Evolutionary conservation across 1,284 basidiomycete species (phyloP), one percentile per base, ranked within the genome.

Genomic region (Mycena sp.): DNA sequence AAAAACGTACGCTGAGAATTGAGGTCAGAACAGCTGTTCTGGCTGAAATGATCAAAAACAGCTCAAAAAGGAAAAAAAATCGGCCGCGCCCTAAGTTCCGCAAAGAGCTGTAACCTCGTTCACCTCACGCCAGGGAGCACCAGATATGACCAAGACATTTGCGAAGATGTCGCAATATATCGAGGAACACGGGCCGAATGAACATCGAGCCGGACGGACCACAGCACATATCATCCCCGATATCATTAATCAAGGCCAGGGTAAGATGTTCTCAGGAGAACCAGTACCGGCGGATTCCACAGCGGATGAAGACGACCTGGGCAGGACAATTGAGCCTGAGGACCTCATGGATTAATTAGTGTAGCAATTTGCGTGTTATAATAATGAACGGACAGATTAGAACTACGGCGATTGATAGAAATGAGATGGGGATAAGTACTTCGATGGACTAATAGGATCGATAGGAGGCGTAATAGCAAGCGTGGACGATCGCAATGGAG

Each of bases 141-240:
- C 59, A 1, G 52, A 61, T 19, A 44, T 60, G 50, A 25, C 25
- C 3, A 55, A 50, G 21, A 61, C 60, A 16, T 28, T 43, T 9
- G 29, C 17, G 6, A 55, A 56, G 25, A 49, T 43, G 26, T 26
- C 60, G 2, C 17, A 14, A 11, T 49, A 61, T 25, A 2, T 41
- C 5, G 4, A 51, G 23, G 38, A 49, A 21, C 17, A 49, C 12
- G 30, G 16, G 2, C 45, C 60, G 11, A 61, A 61, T 37, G 52
- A 55, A 25, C 28, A 28, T 16, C 16, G 10, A 9, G 9, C 46
- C 0, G 60, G 40, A 1, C 17, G 53, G 10, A 44, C 21, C 11
- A 35, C 60, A 11, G 14, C 45, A 1, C n/a, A 50, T 12, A n/a
- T 4, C 14, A 38, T 61, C 2, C 60, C 60, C 2, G 54, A 61